phyloP scores from a whole-genome alignment of 768 basidiomycete species.

The Naganishia vishniacii region DNA sequence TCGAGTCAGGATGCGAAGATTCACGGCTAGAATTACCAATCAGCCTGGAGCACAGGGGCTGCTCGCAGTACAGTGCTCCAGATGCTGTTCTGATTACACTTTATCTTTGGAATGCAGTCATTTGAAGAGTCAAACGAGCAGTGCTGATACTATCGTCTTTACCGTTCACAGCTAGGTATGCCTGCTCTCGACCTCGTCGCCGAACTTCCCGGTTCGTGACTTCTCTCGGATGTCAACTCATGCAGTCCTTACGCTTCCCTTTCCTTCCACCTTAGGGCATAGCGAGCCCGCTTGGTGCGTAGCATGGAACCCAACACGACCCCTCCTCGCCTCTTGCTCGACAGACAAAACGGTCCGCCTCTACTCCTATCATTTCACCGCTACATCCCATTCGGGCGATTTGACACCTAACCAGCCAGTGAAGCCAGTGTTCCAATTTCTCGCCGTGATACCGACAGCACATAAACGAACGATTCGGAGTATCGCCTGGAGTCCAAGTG shows the following conservation, averaged over 20 bases:
- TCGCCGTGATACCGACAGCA: constrained; percentile 69
- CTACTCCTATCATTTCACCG: constrained; percentile 59
- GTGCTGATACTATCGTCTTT: no score
- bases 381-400: constrained; percentile 34
- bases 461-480: constrained; percentile 83
- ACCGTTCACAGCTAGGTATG: background rate
- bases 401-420: constrained; percentile 26
- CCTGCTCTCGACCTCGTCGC: background rate
- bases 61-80: background rate
- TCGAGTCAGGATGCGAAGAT: constrained; percentile 20
- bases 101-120: no score
- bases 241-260: background rate
- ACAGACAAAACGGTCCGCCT: constrained; percentile 86
- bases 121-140: no score
- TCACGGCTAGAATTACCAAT: background rate
- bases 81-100: background rate
- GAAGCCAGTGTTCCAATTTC: constrained; percentile 46
- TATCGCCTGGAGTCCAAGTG: constrained; percentile 83
- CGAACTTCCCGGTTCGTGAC: background rate
- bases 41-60: background rate
- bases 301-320: constrained; percentile 78
- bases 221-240: no score
- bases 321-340: constrained; percentile 85
- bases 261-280: constrained; percentile 52
- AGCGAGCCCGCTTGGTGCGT: constrained; percentile 79